Conservation (phyloP, 2,329 filamentous ascomycete genomes). For the Pseudogymnoascus sp. region DNA sequence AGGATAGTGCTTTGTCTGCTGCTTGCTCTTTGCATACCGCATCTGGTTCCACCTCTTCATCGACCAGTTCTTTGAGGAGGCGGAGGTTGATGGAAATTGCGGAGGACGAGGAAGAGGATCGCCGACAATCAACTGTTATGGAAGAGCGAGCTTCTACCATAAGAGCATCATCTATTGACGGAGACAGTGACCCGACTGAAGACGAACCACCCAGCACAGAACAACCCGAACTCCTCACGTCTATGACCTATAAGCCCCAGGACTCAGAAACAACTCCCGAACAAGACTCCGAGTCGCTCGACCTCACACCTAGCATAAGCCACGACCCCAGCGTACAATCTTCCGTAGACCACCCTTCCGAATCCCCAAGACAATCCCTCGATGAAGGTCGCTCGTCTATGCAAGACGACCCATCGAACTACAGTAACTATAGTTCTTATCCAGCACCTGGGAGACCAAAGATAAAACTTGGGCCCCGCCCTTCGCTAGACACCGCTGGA, state of each 20-base stretch:
- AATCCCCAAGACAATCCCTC: conserved; percentile 19
- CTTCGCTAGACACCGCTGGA: conserved; percentile 61
- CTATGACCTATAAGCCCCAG: background rate
- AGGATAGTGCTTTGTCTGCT: conserved; percentile 79
- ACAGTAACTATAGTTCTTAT: conserved; percentile 45
- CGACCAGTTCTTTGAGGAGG: conserved; percentile 69
- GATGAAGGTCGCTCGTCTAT: conserved; percentile 34
- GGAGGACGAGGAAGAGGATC: conserved; percentile 83
- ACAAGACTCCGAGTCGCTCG: conserved; percentile 1
- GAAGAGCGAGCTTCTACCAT: conserved; percentile 34
- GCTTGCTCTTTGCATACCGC: conserved; percentile 86
- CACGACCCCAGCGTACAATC: conserved; percentile 1
- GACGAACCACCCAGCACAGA: background rate
- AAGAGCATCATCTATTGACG: conserved; percentile 20
- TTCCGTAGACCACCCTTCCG: conserved; percentile 6
- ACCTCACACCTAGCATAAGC: conserved; percentile 8
- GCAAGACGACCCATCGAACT: conserved; percentile 46
- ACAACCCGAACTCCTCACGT: background rate
- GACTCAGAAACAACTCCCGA: background rate
- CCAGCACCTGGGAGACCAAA: conserved; percentile 59
- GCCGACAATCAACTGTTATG: conserved; percentile 49
- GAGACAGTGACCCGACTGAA: background rate
- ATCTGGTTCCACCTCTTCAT: conserved; percentile 78
- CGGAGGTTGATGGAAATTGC: conserved; percentile 83
- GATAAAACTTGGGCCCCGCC: conserved; percentile 81